A percentile compares a stretch with the other conserved stretches of the same genome.
phyloP scores from a whole-genome alignment of 73 alveolate species.

The Uronychia setigera region DNA sequence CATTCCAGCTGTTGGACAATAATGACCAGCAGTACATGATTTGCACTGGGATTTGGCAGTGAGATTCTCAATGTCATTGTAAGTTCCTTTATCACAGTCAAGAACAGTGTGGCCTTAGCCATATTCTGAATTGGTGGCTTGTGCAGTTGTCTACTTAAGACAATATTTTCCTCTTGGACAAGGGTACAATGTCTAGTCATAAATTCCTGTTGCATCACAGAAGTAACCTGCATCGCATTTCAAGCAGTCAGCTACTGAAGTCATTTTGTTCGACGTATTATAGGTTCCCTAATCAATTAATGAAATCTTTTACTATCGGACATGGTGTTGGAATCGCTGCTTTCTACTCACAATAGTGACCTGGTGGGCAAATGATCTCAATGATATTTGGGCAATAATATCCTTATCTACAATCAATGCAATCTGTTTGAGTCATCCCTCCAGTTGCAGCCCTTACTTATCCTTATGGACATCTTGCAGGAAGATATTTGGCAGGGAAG shows the following conservation, averaged over 20 bases:
- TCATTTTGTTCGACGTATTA: neutral
- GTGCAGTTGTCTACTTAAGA: slow-evolving; percentile 4
- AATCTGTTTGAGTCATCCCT: slow-evolving; percentile 27
- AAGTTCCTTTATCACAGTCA: slow-evolving; percentile 53
- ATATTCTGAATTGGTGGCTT: no score
- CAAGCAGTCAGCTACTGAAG: slow-evolving; percentile 13
- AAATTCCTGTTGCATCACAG: slow-evolving; percentile 60
- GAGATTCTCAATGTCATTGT: slow-evolving; percentile 39
- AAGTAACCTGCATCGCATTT: slow-evolving; percentile 64
- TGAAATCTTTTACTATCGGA: slow-evolving; percentile 14
- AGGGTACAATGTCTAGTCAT: slow-evolving; percentile 8
- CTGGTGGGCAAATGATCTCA: slow-evolving; percentile 37
- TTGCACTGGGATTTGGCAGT: slow-evolving; percentile 17
- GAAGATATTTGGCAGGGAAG: slow-evolving; percentile 66
- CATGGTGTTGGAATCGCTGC: slow-evolving; percentile 30
- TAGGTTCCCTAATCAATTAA: slow-evolving; percentile 53
- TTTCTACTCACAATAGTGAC: slow-evolving; percentile 51
- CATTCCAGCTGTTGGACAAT: slow-evolving; percentile 50
- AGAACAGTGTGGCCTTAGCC: slow-evolving; percentile 10
- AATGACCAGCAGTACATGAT: slow-evolving; percentile 58
- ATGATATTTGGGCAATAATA: slow-evolving; percentile 38
- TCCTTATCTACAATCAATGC: slow-evolving; percentile 60
- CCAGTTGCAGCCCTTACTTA: slow-evolving; percentile 17
- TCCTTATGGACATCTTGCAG: slow-evolving; percentile 18
- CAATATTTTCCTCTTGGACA: slow-evolving; percentile 77